A percentile compares a stretch with the other conserved stretches of the same genome.
phyloP scores from a whole-genome alignment of 208 protist species.

The Trypanosoma boissoni region DNA sequence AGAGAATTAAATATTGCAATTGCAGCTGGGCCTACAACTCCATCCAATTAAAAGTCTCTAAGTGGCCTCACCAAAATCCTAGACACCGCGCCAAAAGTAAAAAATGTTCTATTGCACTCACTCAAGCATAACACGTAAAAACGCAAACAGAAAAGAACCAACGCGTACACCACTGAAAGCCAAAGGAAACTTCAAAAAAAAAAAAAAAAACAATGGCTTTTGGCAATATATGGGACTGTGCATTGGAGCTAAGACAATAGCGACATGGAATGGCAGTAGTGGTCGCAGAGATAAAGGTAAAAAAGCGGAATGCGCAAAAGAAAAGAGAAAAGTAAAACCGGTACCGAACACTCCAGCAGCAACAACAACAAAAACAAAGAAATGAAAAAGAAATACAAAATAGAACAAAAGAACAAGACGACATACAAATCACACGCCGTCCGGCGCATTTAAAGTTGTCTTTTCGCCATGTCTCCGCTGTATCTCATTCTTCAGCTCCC shows the following conservation, averaged over 20 bases:
- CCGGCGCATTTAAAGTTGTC: not conserved
- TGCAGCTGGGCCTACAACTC: not conserved
- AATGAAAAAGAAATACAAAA: no score
- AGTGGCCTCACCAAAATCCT: no score
- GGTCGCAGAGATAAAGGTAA: no score
- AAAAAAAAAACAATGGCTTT: not conserved
- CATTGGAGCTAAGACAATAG: not conserved
- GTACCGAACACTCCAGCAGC: no score
- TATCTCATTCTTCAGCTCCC: conserved; percentile 78
- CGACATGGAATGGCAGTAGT: no score
- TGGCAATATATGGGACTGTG: not conserved
- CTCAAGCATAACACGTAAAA: not conserved
- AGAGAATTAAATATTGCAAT: no score
- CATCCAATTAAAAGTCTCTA: not conserved
- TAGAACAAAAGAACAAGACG: no score
- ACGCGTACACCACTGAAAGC: not conserved
- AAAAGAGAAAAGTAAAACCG: no score
- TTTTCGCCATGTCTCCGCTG: conserved; percentile 20
- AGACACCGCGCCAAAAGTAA: no score
- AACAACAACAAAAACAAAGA: no score
- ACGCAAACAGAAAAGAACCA: not conserved
- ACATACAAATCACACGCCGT: not conserved
- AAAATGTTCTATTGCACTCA: no score
- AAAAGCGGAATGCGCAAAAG: no score
- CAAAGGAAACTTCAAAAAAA: not conserved